Evolutionary conservation across 768 basidiomycete genomes (phyloP).

Genomic region (Epithele typhae): DNA sequence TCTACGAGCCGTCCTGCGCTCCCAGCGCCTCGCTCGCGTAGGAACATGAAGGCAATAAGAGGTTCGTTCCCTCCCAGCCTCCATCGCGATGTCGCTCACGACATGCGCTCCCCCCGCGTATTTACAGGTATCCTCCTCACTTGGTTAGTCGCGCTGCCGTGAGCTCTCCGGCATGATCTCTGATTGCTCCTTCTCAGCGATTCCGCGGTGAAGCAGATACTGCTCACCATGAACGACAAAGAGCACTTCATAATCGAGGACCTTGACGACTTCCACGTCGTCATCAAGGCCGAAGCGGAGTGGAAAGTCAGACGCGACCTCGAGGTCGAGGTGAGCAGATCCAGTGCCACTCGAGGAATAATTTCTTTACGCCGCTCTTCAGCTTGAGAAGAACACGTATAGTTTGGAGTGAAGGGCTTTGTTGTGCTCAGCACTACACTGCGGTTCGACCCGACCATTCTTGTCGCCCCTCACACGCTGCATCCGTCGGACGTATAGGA

Average conservation of each 20-base stretch:
- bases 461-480: no score
- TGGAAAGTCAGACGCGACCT: constrained; percentile 67
- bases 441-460: no score
- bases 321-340: constrained; percentile 61
- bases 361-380: constrained; percentile 1
- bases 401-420: constrained; percentile 60
- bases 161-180: no score
- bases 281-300: constrained; percentile 81
- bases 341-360: background rate
- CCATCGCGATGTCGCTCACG: constrained; percentile 5
- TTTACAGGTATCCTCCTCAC: constrained; percentile 67
- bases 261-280: constrained; percentile 76
- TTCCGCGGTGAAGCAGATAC: constrained; percentile 85
- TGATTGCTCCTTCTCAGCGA: no score
- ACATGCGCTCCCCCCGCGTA: constrained; percentile 1
- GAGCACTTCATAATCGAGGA: constrained; percentile 83
- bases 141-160: constrained; percentile 59
- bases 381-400: constrained; percentile 88
- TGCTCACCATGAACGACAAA: constrained; percentile 78
- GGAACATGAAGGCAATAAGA: constrained; percentile 60
- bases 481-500: no score
- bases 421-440: no score
- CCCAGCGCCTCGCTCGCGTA: background rate
- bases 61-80: constrained; percentile 32
- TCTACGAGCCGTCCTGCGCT: constrained; percentile 1